Base-by-base conservation (phyloP, 2,329 filamentous ascomycete genomes). In the Triangularia verruculosa region DNA sequence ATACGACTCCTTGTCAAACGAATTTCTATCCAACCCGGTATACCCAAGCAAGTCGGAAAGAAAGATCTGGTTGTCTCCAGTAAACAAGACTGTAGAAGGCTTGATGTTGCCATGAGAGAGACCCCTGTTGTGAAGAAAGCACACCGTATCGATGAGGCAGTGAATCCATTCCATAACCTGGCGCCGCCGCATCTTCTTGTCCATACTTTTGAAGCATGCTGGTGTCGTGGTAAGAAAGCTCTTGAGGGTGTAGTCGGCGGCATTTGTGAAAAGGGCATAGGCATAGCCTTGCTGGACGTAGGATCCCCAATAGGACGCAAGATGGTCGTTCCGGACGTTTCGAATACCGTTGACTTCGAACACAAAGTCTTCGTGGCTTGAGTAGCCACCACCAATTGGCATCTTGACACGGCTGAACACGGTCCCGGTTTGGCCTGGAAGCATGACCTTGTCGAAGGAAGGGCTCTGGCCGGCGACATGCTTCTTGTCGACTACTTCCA, bases 81-180 rank as follows among this genome's bases (percentile, higher is more conserved):
- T 85, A 69, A 92, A 84, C 70, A 90, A 80, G 24, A 93, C 82
- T 9, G 88, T 89, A 0, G 88, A 89, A 1, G 89, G 90, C 65
- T 86, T 86, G 72, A 93, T 91, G 57, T 86, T 86, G 22, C 84
- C 83, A 69, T 93, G 89, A 2, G 84, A 83, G 24, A 86, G 81
- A 1, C 86, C 86, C 56, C 82, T 82, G 66, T 81, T 82, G 72
- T 93, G 90, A 2, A 93, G 76, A 66, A 84, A 89, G 60, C 87
- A 85, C 15, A 92, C 72, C 1, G 89, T 87, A 72, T 91, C 88
- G 47, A 83, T 81, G 3, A 93, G 80, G 72, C 90, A 93, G 70
- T 90, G 86, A 70, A 92, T 84, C 90, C 90, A 93, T 73, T 90
- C 88, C 72, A 91, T 79, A 4, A 92, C 73, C 15, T 89, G 77